Base-by-base conservation (phyloP, 768 basidiomycete species). In the Tulasnella sp. region DNA sequence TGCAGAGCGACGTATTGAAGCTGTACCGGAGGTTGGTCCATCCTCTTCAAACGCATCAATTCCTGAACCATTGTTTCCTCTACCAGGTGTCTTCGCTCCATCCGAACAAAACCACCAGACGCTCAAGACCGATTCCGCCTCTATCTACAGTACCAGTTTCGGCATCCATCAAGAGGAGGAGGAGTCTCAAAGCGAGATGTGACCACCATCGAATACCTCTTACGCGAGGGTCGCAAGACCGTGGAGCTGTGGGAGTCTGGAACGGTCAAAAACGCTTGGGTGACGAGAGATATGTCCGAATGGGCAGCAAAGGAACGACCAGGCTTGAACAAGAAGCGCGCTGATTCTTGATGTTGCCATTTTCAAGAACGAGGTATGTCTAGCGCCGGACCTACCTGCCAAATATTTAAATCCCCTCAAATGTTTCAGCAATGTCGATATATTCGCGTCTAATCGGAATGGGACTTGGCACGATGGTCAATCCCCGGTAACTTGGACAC, bases 181-280 rank as follows among this genome's bases (percentile, higher is more conserved):
- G 73, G 73, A 1, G 74, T 88, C 24, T 79, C 84, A 3, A 77
- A 84, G 4, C 80, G 85, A 10, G 79, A 87, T 56, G 74, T 90
- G 61, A 76, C 76, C 56, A 79, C 79, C 8, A 78, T 91, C 38
- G 88, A 92, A 65, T 84, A 89, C 68, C 74, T 89, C 32, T 67
- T 92, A n/a, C 78, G 88, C 48, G 80, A 79, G 56, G 85, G 85
- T 2, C 70, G 65, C 51, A 75, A 82, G 62, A 85, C 88, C 64
- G 65, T 90, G 41, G 85, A 87, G 66, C 75, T 77, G 70, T 88
- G 82, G 64, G 84, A 88, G 70, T 78, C 78, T 56, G 67, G 74
- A 4, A 77, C 77, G 3, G 85, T 90, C 56, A 84, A 75, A 64
- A 84, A 90, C 67, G 88, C 85, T 66, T 84, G 80, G 73, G 79